Conservation (phyloP, 352 stramenopile species). For the Thalassiosira sp. region DNA sequence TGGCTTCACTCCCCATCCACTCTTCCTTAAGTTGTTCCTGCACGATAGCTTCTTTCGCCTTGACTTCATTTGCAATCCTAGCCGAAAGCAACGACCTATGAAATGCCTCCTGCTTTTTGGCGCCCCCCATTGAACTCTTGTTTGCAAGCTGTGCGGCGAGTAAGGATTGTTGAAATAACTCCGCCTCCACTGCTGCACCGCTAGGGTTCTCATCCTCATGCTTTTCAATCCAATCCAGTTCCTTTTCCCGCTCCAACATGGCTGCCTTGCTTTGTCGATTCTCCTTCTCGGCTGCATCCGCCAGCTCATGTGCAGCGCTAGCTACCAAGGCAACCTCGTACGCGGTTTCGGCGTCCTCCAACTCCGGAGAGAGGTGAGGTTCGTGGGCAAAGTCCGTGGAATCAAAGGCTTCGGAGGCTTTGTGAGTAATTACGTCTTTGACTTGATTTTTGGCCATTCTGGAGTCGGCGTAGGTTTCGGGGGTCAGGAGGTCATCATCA, state of each 20-base stretch:
- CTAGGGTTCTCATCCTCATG: no score
- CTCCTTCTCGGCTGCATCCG: conserved; percentile 30
- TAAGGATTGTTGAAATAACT: conserved; percentile 4
- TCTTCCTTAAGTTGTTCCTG: conserved; percentile 11
- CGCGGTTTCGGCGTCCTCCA: conserved; percentile 28
- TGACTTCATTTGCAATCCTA: conserved; percentile 23
- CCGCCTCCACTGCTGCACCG: no score
- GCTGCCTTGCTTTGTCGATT: conserved; percentile 25
- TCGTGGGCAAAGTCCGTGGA: conserved; percentile 39
- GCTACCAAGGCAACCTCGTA: conserved; percentile 18
- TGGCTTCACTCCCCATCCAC: conserved; percentile 42
- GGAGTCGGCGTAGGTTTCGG: conserved; percentile 31
- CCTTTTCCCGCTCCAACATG: conserved; percentile 43
- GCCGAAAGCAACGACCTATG: conserved; percentile 25
- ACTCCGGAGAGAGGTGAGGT: conserved; percentile 38
- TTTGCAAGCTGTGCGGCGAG: conserved; percentile 6
- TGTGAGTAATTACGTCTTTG: conserved; percentile 18
- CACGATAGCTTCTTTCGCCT: conserved; percentile 4
- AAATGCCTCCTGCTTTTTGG: conserved; percentile 28
- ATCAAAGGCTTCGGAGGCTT: conserved; percentile 21
- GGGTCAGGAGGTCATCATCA: no score
- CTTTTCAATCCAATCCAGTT: conserved; percentile 41
- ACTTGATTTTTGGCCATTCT: conserved; percentile 26
- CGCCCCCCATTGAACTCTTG: neutral
- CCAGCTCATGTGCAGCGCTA: conserved; percentile 10